Base-by-base conservation (phyloP, 108 stramenopile genomes). In the Pelagomonas calceolata region DNA sequence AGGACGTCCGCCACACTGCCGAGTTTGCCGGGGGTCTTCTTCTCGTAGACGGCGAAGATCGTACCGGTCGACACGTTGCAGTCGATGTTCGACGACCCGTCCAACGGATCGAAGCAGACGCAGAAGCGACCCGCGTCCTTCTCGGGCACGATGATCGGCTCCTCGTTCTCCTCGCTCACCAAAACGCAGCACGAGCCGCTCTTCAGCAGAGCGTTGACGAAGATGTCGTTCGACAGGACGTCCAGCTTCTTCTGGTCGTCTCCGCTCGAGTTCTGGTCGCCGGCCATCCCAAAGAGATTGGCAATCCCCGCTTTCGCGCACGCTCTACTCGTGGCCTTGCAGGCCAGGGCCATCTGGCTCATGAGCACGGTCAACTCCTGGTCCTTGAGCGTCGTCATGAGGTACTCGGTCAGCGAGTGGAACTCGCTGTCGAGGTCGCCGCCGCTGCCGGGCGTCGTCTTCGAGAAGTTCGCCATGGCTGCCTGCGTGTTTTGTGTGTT, bases 231-330 rank as follows among this genome's bases (percentile, higher is more conserved):
- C 30, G 95, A 90, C 77, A 99, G 78, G 35, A 99, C 89, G 80
- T 99, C 96, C n/a, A 99, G 91, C 83, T 97, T 99, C 84, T 99
- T 99, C 71, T 95, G 94, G 79, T 96, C 94, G 75, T 99, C 98
- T 30, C 98, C 96, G n/a, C 95, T 95, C 39, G 85, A 83, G 85
- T 97, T 99, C 69, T 90, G 88, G 75, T 94, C 90, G 21, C 98
- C 98, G 14, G 95, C 95, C 36, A 97, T 81, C 72, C 98, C 98
- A 75, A 96, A 97, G 30, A 95, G 85, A 69, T 88, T 37, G 32
- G 82, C 76, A 37, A 85, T 85, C 36, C 85, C 85, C 21, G 85
- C 85, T 75, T 86, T 86, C 45, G 82, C 78, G 26, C 85, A 84
- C 16, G 85, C 84, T 29, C 80, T 60, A 9, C 84, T 71, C 72